These are phyloP conservation scores for Alliaria petiolata DNA, from an alignment of 345 rosid genomes.

Conservation along the genomic window DNA sequence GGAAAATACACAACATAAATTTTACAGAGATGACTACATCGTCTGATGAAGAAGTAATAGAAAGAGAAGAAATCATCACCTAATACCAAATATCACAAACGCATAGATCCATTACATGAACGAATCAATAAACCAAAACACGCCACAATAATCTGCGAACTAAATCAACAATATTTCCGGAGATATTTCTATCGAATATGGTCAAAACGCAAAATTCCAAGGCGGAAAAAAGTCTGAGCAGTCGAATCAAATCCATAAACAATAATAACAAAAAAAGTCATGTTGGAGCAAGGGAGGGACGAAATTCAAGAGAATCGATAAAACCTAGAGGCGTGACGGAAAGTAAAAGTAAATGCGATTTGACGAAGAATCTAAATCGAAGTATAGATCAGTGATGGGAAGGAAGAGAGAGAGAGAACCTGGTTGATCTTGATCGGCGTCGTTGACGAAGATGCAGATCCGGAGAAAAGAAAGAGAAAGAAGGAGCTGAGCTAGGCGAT, in stretches of 20 bases:
- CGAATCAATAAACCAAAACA: conserved; percentile 6
- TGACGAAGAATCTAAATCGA: conserved; percentile 3
- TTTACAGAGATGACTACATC: conserved; percentile 6
- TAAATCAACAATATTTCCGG: neutral
- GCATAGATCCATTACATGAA: conserved; percentile 17
- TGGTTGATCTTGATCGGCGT: conserved; percentile 15
- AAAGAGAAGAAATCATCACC: neutral
- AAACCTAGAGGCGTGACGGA: conserved; percentile 1
- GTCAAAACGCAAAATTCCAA: neutral
- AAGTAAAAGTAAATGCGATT: conserved; percentile 8
- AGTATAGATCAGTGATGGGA: conserved; percentile 21
- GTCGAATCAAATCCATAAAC: conserved; percentile 3
- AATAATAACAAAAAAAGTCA: neutral
- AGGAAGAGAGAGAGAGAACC: conserved; percentile 18
- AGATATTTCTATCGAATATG: neutral
- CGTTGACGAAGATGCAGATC: conserved; percentile 28
- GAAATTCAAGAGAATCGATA: conserved; percentile 4
- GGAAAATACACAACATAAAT: neutral
- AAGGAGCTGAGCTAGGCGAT: conserved; percentile 1
- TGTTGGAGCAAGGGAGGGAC: neutral
- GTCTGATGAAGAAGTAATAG: neutral
- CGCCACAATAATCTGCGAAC: neutral
- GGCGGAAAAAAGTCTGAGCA: neutral
- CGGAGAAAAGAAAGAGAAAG: conserved; percentile 5
- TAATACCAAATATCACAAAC: neutral